Conservation (phyloP, 805 yeast genomes). For the Metschnikowia arizonensis region DNA sequence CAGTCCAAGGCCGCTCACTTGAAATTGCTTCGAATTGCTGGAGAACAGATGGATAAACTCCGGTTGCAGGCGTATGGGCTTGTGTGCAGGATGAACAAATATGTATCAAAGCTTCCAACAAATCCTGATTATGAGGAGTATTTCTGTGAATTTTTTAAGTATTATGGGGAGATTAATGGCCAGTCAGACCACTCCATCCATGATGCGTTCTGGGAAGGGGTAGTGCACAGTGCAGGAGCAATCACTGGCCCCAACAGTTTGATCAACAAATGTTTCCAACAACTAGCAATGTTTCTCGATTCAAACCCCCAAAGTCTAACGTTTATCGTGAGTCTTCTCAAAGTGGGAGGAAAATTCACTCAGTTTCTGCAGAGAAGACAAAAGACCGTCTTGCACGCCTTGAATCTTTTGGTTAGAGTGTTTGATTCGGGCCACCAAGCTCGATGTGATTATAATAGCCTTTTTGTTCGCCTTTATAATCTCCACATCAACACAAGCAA, state of each 20-base stretch:
- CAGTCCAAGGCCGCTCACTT: slow-evolving; percentile 10
- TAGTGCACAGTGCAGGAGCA: slow-evolving; percentile 54
- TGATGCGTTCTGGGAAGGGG: slow-evolving; percentile 51
- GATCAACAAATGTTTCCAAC: slow-evolving; percentile 40
- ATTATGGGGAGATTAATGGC: slow-evolving; percentile 11
- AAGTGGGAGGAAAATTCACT: slow-evolving; percentile 13
- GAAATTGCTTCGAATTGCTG: slow-evolving; percentile 51
- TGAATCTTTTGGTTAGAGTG: slow-evolving; percentile 33
- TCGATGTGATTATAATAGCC: slow-evolving; percentile 23
- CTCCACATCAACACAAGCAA: slow-evolving; percentile 49
- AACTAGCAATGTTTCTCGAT: slow-evolving; percentile 13
- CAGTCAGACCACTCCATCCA: neutral
- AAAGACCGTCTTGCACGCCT: slow-evolving; percentile 23
- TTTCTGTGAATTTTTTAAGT: slow-evolving; percentile 23
- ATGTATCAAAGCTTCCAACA: neutral
- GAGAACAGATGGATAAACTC: slow-evolving; percentile 60
- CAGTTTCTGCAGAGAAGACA: slow-evolving; percentile 15
- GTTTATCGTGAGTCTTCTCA: slow-evolving; percentile 20
- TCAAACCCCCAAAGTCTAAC: neutral
- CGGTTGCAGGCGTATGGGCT: slow-evolving; percentile 41
- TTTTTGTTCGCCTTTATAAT: slow-evolving; percentile 51
- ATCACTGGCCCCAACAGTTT: slow-evolving; percentile 44
- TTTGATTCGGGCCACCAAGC: slow-evolving; percentile 42
- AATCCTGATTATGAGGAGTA: slow-evolving; percentile 9
- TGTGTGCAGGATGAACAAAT: slow-evolving; percentile 22